Base-by-base conservation (phyloP, 352 stramenopile species). In the Pythium periplocum region DNA sequence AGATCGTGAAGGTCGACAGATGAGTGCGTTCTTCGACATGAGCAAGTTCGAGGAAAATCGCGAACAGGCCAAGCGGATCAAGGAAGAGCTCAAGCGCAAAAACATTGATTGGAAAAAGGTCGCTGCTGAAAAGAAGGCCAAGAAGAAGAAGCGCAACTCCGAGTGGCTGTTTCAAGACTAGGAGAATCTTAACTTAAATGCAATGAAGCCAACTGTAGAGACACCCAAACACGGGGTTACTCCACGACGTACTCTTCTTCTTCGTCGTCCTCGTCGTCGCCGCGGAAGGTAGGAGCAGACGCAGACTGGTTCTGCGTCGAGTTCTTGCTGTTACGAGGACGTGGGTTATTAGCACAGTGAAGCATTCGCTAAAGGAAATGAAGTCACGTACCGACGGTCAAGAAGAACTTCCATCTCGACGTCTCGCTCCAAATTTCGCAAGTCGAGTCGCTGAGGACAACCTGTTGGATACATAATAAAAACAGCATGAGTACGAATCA, bases 31-130 rank as follows among this genome's bases (percentile, higher is more conserved):
- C 47, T 95, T 95, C 42, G 75, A 95, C 67, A 69, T 92, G 47
- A 72, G 53, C 2, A 68, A 78, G 8, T 69, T 95, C 9, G 86
- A 91, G 50, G 78, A 87, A 57, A 95, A 95, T 53, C 81, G 86
- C 31, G 75, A 82, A 48, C 78, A 94, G 43, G 83, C 86, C 38
- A 71, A 77, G 51, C 67, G 69, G 34, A 78, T 85, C 32, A 87
- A 91, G 51, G 78, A 93, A 54, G 68, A 86, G 49, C 76, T 94
- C 45, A 91, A 93, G 66, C 86, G 78, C 52, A 87, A 84, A 43
- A 78, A 91, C 55, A 83, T 93, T 52, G 75, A 95, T 64, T 95
- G 86, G 86, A 91, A 88, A 50, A 94, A 93, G 66, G 69, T 92
- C 44, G 62, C 76, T 9, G 76, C 75, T 1, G 80, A 91, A 57